Evolutionary conservation across 2,329 filamentous ascomycete genomes (phyloP).

Genomic region (Stagonosporopsis rhizophila): DNA sequence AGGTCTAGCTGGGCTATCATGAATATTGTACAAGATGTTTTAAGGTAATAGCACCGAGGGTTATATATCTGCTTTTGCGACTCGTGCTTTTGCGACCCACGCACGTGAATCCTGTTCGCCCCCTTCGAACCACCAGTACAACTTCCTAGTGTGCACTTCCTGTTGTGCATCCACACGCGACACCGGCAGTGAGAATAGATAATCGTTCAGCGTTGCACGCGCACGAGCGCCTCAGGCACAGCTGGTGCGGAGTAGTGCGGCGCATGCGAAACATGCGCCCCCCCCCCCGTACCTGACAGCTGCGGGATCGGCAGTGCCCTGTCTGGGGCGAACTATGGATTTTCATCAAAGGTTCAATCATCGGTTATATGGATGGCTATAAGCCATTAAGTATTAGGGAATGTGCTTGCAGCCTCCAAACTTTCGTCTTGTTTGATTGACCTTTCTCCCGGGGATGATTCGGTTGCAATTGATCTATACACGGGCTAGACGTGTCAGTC

Average conservation of each 20-base stretch:
- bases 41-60: background rate
- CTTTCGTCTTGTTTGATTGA: no score
- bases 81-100: background rate
- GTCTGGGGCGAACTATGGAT: background rate
- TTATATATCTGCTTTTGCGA: background rate
- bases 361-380: background rate
- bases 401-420: background rate
- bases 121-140: background rate
- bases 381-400: background rate
- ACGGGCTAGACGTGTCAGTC: background rate
- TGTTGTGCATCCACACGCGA: slow-evolving; percentile 3
- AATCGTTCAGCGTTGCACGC: background rate
- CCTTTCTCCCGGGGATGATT: no score
- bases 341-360: background rate
- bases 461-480: background rate
- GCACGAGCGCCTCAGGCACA: slow-evolving; percentile 10
- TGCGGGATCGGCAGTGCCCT: slow-evolving; percentile 4
- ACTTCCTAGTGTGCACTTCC: background rate
- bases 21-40: background rate
- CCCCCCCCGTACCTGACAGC: background rate
- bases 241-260: slow-evolving; percentile 11
- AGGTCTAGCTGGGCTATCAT: background rate
- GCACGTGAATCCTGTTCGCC: background rate
- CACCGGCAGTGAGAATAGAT: background rate
- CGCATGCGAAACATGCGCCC: slow-evolving; percentile 8